Conservation (phyloP, 805 yeast genomes). For the Saccharomyces jurei region DNA sequence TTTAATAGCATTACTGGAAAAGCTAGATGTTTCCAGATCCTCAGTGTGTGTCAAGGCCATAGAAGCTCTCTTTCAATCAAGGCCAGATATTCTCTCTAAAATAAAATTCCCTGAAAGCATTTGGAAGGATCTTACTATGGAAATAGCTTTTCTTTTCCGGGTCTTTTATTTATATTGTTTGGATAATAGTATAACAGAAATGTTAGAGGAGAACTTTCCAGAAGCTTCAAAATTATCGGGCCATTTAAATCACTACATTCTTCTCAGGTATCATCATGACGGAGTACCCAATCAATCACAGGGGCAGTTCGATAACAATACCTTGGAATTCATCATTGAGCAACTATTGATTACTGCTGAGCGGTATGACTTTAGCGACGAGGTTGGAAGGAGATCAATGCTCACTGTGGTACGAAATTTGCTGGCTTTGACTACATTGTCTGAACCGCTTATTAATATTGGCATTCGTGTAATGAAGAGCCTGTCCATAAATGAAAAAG, state of each 20-base stretch:
- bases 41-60: conserved; percentile 62
- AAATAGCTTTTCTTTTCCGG: conserved; percentile 64
- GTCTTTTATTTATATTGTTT: conserved; percentile 59
- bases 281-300: conserved; percentile 12
- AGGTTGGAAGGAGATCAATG: conserved; percentile 78
- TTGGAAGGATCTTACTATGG: conserved; percentile 67
- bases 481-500: conserved; percentile 70
- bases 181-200: conserved; percentile 41
- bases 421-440: conserved; percentile 48
- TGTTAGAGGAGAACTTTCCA: conserved; percentile 64
- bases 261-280: conserved; percentile 31
- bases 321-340: conserved; percentile 62
- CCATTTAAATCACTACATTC: conserved; percentile 48
- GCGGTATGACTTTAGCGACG: conserved; percentile 80
- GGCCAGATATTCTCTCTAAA: conserved; percentile 54
- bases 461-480: conserved; percentile 60
- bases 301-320: conserved; percentile 36
- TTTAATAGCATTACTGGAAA: conserved; percentile 60
- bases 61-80: conserved; percentile 48
- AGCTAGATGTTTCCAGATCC: conserved; percentile 62
- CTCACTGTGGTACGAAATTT: conserved; percentile 49
- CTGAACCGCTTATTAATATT: conserved; percentile 45
- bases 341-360: conserved; percentile 63
- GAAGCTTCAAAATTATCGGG: conserved; percentile 68
- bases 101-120: conserved; percentile 55